These are phyloP conservation scores for Pythium utonaiense DNA, from an alignment of 352 stramenopile genomes.

Conservation along the genomic window DNA sequence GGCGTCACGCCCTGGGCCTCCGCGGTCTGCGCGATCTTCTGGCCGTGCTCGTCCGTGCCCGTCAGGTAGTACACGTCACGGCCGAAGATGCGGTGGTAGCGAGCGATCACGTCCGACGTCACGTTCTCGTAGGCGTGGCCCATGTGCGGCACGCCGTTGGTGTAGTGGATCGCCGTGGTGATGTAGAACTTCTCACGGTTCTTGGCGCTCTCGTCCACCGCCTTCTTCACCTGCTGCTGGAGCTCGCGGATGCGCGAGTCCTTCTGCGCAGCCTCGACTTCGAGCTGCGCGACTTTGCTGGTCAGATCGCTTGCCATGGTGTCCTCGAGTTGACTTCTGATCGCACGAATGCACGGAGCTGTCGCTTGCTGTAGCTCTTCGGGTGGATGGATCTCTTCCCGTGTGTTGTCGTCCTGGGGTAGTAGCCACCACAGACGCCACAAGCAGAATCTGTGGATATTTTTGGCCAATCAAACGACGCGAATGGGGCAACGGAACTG, in stretches of 20 bases:
- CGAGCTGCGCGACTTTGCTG: slow-evolving; percentile 32
- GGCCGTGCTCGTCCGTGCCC: slow-evolving; percentile 97
- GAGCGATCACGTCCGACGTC: slow-evolving; percentile 94
- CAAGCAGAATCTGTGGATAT: slow-evolving; percentile 9
- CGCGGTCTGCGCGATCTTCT: slow-evolving; percentile 99
- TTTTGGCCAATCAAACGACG: neutral
- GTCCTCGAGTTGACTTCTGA: neutral
- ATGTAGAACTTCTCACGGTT: slow-evolving; percentile 92
- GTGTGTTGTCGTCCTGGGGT: neutral
- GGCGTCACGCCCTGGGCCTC: slow-evolving; percentile 88
- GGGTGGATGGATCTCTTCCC: neutral
- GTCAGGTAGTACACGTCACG: slow-evolving; percentile 85
- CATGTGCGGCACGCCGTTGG: slow-evolving; percentile 96
- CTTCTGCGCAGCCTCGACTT: slow-evolving; percentile 45
- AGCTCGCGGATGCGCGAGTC: slow-evolving; percentile 51
- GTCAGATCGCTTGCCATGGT: slow-evolving; percentile 30
- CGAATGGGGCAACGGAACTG: neutral
- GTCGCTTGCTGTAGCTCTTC: neutral
- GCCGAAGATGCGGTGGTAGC: slow-evolving; percentile 92
- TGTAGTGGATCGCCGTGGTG: slow-evolving; percentile 99
- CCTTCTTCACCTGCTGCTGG: slow-evolving; percentile 53
- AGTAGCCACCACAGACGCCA: slow-evolving; percentile 7
- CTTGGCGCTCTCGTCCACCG: slow-evolving; percentile 36
- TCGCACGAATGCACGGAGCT: neutral
- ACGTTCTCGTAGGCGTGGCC: slow-evolving; percentile 98